These are phyloP conservation scores for Boletales sp. DNA, from an alignment of 768 basidiomycete species.

Conservation along the genomic window DNA sequence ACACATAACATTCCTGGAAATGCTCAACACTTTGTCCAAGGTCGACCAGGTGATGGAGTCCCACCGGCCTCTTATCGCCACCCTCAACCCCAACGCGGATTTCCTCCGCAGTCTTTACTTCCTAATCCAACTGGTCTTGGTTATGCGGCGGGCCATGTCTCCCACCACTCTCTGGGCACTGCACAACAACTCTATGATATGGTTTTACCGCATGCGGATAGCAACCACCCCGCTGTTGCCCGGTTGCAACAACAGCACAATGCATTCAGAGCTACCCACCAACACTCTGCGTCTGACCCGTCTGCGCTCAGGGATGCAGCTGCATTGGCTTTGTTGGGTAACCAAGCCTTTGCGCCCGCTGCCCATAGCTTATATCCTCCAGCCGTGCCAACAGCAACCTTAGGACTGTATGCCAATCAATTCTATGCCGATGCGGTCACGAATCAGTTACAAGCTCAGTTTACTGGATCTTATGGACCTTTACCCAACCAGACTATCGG, in stretches of 20 bases:
- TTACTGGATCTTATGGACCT: constrained; percentile 51
- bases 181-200: constrained; percentile 79
- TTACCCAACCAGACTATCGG: constrained; percentile 42
- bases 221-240: constrained; percentile 60
- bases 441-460: constrained; percentile 56
- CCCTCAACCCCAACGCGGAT: constrained; percentile 50
- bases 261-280: constrained; percentile 69
- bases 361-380: constrained; percentile 54
- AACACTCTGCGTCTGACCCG: constrained; percentile 82
- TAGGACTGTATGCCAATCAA: constrained; percentile 67
- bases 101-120: constrained; percentile 53
- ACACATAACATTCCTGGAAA: constrained; percentile 38
- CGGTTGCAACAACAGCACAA: constrained; percentile 80
- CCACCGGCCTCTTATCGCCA: constrained; percentile 57
- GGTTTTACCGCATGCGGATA: constrained; percentile 54
- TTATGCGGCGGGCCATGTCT: constrained; percentile 53
- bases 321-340: constrained; percentile 59
- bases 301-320: constrained; percentile 71
- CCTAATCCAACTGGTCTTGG: constrained; percentile 52
- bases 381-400: constrained; percentile 37
- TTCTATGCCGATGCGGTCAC: constrained; percentile 69
- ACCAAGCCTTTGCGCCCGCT: constrained; percentile 46
- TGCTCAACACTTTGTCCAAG: constrained; percentile 46
- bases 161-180: constrained; percentile 68
- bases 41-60: constrained; percentile 48